Conservation (phyloP, 1,284 basidiomycete species). For the Uromyces viciae-fabae region DNA sequence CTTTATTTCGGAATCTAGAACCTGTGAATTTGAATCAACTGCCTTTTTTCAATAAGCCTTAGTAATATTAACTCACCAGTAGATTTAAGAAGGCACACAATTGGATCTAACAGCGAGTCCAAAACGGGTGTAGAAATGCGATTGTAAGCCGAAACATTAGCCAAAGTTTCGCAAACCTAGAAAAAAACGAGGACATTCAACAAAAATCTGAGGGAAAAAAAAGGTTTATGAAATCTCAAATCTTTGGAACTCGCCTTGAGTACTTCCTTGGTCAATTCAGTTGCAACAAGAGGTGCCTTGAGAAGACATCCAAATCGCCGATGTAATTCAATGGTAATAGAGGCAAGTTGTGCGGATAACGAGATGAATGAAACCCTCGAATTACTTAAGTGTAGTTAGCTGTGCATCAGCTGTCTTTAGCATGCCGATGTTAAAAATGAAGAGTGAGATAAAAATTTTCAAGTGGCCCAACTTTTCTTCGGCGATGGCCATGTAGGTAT, state of each 20-base stretch:
- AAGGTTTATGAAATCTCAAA: neutral
- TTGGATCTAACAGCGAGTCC: conserved; percentile 11
- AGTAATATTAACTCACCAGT: conserved; percentile 3
- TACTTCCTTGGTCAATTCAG: conserved; percentile 22
- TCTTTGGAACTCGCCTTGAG: conserved; percentile 2
- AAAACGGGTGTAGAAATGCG: conserved; percentile 36
- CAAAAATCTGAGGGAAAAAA: too few relatives aligned
- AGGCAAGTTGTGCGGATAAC: conserved; percentile 37
- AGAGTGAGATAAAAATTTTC: neutral
- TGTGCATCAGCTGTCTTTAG: neutral
- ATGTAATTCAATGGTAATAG: conserved; percentile 38
- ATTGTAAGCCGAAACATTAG: conserved; percentile 34
- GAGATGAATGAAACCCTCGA: conserved; percentile 40
- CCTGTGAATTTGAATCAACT: neutral
- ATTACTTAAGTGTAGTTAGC: conserved; percentile 8
- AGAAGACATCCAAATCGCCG: conserved; percentile 23
- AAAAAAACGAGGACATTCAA: too few relatives aligned
- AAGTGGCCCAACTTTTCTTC: conserved; percentile 33
- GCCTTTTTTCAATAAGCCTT: neutral
- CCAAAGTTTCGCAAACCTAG: conserved; percentile 25
- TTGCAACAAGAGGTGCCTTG: neutral
- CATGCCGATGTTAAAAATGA: neutral
- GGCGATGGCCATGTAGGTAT: conserved; percentile 28
- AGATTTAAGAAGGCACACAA: conserved; percentile 9
- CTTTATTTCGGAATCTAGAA: conserved; percentile 7